Base-by-base conservation (phyloP, 1,284 basidiomycete genomes). In the Cutaneotrichosporon curvatum region DNA sequence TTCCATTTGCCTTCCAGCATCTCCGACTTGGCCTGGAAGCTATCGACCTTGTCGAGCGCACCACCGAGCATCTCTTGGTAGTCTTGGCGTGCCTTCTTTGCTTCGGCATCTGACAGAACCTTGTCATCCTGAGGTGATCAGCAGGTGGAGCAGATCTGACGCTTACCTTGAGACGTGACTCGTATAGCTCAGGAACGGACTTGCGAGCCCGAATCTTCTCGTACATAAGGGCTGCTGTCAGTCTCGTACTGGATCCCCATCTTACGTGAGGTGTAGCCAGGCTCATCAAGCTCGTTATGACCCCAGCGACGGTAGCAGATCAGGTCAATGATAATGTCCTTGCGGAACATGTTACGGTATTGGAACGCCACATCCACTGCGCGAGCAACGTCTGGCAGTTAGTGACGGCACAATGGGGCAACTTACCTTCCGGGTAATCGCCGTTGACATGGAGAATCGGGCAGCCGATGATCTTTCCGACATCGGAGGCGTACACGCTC, bases 391-490 rank as follows among this genome's bases (percentile, higher is more conserved):
- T 87, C 86, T 84, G 56, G 30, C 15, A 51, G 47, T 47, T 38
- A 48, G 48, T 25, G n/a, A 14, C n/a, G 7, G 28, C 10, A 10
- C 9, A 16, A 18, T 3, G 19, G 18, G 25, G 14, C 12, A 20
- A 58, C 61, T 47, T 60, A 85, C 81, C 87, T 78, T 95, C 90
- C 0, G 86, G 86, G 64, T 85, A 73, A 63, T 94, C 88, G 6
- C 89, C 89, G 58, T 92, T 92, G 53, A 91, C 87, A 55, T 92
- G 88, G n/a, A 92, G 66, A 14, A 92, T 81, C 0, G 88, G 89
- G 0, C 85, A 82, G 49, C 85, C 85, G 59, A 91, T 84, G 79
- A 87, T 87, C 71, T 92, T 92, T 4, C 84, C 87, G 28, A 89
- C 76, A 63, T 92, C 89, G 1, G 88, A 89, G 52, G 86, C 88